Evolutionary conservation across 2,329 filamentous ascomycete species (phyloP).

Genomic region (Fusarium chuoi): DNA sequence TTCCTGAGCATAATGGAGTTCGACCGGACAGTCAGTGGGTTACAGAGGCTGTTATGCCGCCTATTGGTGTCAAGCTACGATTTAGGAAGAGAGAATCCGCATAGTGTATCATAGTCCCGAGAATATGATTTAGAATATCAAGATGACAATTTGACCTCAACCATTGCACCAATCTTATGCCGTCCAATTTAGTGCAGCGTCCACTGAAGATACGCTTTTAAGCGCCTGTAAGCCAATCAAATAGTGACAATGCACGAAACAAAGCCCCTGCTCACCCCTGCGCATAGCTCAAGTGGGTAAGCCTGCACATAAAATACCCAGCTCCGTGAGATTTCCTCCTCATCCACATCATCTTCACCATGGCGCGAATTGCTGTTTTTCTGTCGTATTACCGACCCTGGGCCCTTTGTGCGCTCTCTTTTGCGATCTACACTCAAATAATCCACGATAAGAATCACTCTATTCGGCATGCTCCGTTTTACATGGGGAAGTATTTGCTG

Average conservation of each 20-base stretch:
- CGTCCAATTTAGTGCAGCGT: not conserved
- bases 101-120: not conserved
- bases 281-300: not conserved
- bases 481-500: not conserved
- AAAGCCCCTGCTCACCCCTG: conserved; percentile 1
- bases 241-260: conserved; percentile 5
- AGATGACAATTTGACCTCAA: not conserved
- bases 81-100: conserved; percentile 15
- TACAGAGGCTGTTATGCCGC: conserved; percentile 36
- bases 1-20: conserved; percentile 31
- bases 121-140: not conserved
- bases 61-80: conserved; percentile 25
- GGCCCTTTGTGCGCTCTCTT: not conserved
- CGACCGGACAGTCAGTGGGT: conserved; percentile 35
- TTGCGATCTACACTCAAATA: not conserved
- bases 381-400: conserved; percentile 26
- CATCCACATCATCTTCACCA: not conserved
- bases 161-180: not conserved
- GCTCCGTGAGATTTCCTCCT: conserved; percentile 8
- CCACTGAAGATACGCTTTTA: not conserved
- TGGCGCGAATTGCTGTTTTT: conserved; percentile 13
- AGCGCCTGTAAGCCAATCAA: not conserved
- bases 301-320: conserved; percentile 10
- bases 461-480: not conserved
- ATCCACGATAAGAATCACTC: not conserved